phyloP scores from a whole-genome alignment of 2,329 filamentous ascomycete genomes.

The Tolypocladium album region DNA sequence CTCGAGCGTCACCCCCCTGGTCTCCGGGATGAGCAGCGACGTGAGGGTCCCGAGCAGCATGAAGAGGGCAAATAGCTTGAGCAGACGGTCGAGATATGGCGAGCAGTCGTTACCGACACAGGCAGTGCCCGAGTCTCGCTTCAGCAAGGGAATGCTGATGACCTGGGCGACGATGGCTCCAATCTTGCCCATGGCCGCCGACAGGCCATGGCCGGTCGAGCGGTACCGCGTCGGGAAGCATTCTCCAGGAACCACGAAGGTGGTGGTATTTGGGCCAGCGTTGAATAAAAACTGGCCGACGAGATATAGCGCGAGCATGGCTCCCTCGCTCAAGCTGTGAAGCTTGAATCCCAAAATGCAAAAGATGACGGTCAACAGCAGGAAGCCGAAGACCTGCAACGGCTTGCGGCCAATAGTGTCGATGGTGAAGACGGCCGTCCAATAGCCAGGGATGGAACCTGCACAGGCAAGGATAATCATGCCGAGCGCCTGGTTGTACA shows the following conservation, averaged over 20 bases:
- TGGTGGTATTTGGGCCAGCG: conserved; percentile 55
- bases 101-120: conserved; percentile 38
- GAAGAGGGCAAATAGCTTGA: conserved; percentile 71
- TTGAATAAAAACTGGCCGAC: conserved; percentile 58
- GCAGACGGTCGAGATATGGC: conserved; percentile 59
- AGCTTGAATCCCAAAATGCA: conserved; percentile 52
- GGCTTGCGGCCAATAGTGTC: conserved; percentile 70
- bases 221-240: conserved; percentile 55
- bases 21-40: conserved; percentile 66
- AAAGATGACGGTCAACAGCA: conserved; percentile 50
- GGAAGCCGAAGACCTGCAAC: conserved; percentile 57
- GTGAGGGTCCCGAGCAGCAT: conserved; percentile 64
- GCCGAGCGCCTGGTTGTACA: conserved; percentile 64
- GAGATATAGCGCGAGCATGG: conserved; percentile 51
- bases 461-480: conserved; percentile 70
- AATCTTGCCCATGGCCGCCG: conserved; percentile 55
- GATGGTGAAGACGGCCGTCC: conserved; percentile 61
- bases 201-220: conserved; percentile 52
- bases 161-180: conserved; percentile 58
- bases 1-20: conserved; percentile 63
- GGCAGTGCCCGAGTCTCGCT: conserved; percentile 38
- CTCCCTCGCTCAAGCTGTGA: conserved; percentile 31
- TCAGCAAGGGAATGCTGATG: conserved; percentile 52
- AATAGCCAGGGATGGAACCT: conserved; percentile 71
- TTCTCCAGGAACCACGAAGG: conserved; percentile 54